A percentile compares a stretch with the other conserved stretches of the same genome.
Evolutionary conservation across 1,284 basidiomycete genomes (phyloP).

Genomic region (Pseudozyma thailandica): DNA sequence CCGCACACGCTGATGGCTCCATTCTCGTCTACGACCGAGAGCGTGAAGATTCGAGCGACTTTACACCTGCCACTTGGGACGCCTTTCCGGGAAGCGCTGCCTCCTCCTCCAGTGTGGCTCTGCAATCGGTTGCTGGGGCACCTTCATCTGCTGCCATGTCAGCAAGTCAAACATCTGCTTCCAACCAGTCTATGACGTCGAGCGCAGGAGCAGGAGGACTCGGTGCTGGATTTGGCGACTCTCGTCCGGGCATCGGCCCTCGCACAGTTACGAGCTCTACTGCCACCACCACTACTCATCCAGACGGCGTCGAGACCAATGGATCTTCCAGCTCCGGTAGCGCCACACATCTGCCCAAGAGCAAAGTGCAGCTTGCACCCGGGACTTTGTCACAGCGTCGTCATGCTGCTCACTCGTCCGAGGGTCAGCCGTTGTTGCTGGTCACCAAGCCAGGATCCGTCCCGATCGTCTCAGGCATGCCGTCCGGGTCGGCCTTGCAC

Average conservation of each 20-base stretch:
- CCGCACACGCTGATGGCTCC: constrained; percentile 88
- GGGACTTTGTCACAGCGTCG: constrained; percentile 38
- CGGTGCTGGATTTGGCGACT: constrained; percentile 14
- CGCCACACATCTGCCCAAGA: constrained; percentile 21
- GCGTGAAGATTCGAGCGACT: constrained; percentile 78
- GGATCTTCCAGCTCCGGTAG: constrained; percentile 36
- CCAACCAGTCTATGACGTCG: constrained; percentile 23
- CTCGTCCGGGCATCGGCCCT: constrained; percentile 29
- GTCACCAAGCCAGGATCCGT: constrained; percentile 45
- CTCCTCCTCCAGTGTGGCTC: constrained; percentile 29
- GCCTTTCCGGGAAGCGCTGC: constrained; percentile 17
- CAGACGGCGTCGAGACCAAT: constrained; percentile 26
- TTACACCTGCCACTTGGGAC: constrained; percentile 33
- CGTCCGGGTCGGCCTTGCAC: constrained; percentile 16
- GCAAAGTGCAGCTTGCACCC: constrained; percentile 8
- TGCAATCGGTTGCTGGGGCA: constrained; percentile 14
- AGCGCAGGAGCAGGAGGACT: constrained; percentile 7
- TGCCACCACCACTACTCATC: constrained; percentile 36
- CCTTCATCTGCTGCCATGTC: constrained; percentile 41
- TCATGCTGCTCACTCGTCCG: constrained; percentile 3
- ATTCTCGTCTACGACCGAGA: constrained; percentile 88
- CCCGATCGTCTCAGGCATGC: constrained; percentile 41
- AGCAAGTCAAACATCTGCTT: constrained; percentile 31
- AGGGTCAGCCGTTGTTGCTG: constrained; percentile 31
- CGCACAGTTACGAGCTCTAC: constrained; percentile 42